Evolutionary conservation across 768 basidiomycete species (phyloP).

Genomic region (Auricularia sp.): DNA sequence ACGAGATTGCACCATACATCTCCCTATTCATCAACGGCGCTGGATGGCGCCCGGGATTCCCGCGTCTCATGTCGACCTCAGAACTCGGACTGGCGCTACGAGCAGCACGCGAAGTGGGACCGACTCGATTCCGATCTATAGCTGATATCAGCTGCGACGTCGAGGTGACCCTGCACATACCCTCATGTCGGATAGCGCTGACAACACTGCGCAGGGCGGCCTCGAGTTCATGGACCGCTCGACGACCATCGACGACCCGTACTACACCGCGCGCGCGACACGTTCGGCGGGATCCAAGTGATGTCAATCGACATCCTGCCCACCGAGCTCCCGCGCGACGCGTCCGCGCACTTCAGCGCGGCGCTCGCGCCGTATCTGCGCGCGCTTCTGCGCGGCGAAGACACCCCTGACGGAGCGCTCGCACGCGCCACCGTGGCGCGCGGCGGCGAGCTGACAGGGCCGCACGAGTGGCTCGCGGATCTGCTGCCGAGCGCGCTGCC

Average conservation of each 20-base stretch:
- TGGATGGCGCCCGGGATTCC: constrained; percentile 73
- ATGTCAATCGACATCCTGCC: constrained; percentile 92
- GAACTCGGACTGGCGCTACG: constrained; percentile 45
- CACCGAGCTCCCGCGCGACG: constrained; percentile 71
- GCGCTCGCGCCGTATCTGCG: constrained; percentile 60
- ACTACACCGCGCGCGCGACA: constrained; percentile 43
- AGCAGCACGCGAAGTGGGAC: constrained; percentile 38
- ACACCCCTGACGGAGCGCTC: constrained; percentile 35
- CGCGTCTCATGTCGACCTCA: constrained; percentile 63
- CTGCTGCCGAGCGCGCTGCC: constrained; percentile 34
- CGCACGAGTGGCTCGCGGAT: constrained; percentile 50
- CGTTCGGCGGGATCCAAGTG: constrained; percentile 49
- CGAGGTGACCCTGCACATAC: constrained; percentile 31
- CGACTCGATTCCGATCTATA: constrained; percentile 54
- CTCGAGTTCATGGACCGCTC: constrained; percentile 71
- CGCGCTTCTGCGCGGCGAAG: constrained; percentile 32
- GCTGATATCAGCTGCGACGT: constrained; percentile 89
- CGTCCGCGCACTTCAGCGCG: constrained; percentile 65
- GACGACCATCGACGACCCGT: constrained; percentile 67
- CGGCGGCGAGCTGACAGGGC: constrained; percentile 41
- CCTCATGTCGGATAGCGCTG: background rate
- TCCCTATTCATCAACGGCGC: constrained; percentile 80
- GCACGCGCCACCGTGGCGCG: constrained; percentile 62
- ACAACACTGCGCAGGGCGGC: constrained; percentile 47
- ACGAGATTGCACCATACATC: constrained; percentile 72